Conservation (phyloP, 1,284 basidiomycete species). For the Sanghuangporus sanghuang region DNA sequence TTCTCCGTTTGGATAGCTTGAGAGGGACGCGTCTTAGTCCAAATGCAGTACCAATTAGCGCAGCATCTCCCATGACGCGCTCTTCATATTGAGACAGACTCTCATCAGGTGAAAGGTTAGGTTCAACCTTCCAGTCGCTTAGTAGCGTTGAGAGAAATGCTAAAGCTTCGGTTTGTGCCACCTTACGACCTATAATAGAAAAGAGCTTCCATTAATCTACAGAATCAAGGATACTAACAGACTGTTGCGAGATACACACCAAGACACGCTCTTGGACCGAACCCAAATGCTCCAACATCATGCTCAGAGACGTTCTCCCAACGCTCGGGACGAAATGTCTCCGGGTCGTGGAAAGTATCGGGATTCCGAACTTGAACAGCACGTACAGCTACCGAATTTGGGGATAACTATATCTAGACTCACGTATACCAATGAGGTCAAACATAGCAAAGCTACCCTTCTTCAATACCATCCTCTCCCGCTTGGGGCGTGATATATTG, state of each 20-base stretch:
- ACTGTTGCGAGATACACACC: neutral
- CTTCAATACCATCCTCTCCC: conserved; percentile 7
- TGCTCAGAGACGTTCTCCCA: conserved; percentile 10
- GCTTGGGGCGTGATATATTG: neutral
- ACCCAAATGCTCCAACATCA: conserved; percentile 9
- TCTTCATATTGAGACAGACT: neutral
- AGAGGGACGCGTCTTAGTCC: neutral
- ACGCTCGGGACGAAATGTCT: neutral
- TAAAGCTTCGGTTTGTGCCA: conserved; percentile 17
- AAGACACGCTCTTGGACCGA: neutral
- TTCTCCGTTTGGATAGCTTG: neutral
- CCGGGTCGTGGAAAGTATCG: conserved; percentile 20
- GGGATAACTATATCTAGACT: neutral
- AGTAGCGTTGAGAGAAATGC: conserved; percentile 16
- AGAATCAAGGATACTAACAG: conserved; percentile 18
- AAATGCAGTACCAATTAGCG: neutral
- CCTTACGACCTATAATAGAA: conserved; percentile 20
- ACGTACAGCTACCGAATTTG: neutral
- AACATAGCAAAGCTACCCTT: neutral
- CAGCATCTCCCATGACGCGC: neutral
- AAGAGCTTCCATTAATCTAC: conserved; percentile 11
- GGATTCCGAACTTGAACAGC: conserved; percentile 14
- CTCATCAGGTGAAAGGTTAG: conserved; percentile 16
- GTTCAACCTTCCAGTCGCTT: conserved; percentile 16
- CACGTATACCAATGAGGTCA: conserved; percentile 7